A percentile compares a stretch with the other conserved stretches of the same genome.
These are phyloP conservation scores for Leptographium procerum DNA, from an alignment of 2,329 filamentous ascomycete genomes.

Conservation along the genomic window DNA sequence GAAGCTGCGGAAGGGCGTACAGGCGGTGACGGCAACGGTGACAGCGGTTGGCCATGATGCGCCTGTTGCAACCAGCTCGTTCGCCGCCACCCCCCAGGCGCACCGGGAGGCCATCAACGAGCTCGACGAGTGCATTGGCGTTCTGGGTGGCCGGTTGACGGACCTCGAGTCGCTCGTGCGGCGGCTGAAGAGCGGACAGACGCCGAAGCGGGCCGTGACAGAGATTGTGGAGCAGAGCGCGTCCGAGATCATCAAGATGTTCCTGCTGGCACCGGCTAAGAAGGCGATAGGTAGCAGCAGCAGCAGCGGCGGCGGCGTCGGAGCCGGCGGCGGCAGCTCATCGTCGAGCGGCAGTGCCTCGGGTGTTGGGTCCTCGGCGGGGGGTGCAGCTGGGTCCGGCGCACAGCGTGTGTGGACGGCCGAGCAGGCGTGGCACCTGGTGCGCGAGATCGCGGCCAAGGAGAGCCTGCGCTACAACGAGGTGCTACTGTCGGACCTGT, in stretches of 20 bases:
- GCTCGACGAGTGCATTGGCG: conserved; percentile 69
- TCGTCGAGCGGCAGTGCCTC: background rate
- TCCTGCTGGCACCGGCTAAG: conserved; percentile 54
- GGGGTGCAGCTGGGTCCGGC: no score
- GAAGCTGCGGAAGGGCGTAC: background rate
- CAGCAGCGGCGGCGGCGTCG: conserved; percentile 16
- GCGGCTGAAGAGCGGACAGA: conserved; percentile 77
- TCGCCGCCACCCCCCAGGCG: no score
- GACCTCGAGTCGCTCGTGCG: conserved; percentile 92
- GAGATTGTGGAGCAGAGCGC: conserved; percentile 86
- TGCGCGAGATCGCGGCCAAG: conserved; percentile 60
- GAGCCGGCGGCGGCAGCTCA: background rate
- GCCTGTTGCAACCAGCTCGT: no score
- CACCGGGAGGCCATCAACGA: conserved; percentile 44
- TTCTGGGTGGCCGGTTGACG: conserved; percentile 82
- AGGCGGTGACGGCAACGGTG: background rate
- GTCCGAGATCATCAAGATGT: conserved; percentile 88
- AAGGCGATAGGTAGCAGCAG: conserved; percentile 15
- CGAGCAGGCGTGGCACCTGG: conserved; percentile 82
- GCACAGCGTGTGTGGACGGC: conserved; percentile 54
- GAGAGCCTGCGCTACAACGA: conserved; percentile 73
- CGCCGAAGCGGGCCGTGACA: conserved; percentile 64
- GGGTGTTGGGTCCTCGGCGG: no score
- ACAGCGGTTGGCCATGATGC: no score
- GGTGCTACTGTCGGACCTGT: conserved; percentile 64